Conservation (phyloP, 495 filamentous ascomycete genomes). For the Aspergillus ostianus region DNA sequence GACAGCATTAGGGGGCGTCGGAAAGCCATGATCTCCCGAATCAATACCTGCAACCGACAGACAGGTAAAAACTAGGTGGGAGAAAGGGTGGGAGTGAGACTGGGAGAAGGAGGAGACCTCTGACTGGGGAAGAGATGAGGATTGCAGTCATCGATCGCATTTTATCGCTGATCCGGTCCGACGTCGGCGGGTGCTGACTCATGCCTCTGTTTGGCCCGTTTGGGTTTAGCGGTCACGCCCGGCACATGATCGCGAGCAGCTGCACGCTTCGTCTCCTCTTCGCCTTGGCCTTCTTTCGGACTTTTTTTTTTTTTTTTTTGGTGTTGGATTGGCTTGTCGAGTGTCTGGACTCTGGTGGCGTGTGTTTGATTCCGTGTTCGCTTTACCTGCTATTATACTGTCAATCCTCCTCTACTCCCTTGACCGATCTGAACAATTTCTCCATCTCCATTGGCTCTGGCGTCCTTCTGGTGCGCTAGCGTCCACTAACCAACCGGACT, state of each 20-base stretch:
- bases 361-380: background rate
- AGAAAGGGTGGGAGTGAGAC: conserved; percentile 1
- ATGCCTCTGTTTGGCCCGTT: conserved; percentile 9
- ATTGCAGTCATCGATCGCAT: conserved; percentile 20
- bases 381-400: background rate
- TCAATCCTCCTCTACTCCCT: background rate
- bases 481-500: conserved; percentile 10
- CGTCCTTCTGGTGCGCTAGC: conserved; percentile 15
- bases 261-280: background rate
- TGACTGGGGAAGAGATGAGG: conserved; percentile 24
- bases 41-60: conserved; percentile 12
- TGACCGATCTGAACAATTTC: background rate
- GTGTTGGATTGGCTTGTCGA: background rate
- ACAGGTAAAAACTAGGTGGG: conserved; percentile 7
- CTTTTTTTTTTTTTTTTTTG: too few relatives aligned
- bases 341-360: background rate
- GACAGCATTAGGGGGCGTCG: conserved; percentile 46
- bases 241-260: conserved; percentile 7
- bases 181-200: conserved; percentile 30
- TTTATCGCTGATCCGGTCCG: conserved; percentile 35
- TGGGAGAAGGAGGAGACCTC: conserved; percentile 12
- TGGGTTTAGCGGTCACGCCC: conserved; percentile 7
- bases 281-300: background rate
- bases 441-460: background rate
- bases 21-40: conserved; percentile 46